A percentile compares a stretch with the other conserved stretches of the same genome.
Conservation (phyloP, 495 filamentous ascomycete genomes). For the Chaetomium cochliodes region DNA sequence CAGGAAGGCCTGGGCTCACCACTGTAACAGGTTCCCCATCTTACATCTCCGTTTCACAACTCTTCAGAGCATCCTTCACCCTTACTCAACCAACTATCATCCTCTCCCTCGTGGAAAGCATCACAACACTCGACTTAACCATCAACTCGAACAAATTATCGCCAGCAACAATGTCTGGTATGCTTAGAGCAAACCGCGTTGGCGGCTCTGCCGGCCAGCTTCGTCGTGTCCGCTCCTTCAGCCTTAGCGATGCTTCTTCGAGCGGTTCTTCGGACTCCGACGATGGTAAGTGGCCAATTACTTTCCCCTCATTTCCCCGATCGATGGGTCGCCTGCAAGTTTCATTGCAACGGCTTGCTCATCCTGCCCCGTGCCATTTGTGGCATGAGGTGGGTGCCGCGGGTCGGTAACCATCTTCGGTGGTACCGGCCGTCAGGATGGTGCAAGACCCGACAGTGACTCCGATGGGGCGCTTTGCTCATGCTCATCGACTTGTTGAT, state of each 20-base stretch:
- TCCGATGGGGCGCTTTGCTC: neutral
- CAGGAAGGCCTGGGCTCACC: constrained; percentile 3
- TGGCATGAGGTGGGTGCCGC: neutral
- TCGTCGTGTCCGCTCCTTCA: constrained; percentile 6
- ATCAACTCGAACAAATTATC: neutral
- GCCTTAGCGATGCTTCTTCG: constrained; percentile 10
- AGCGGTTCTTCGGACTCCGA: constrained; percentile 6
- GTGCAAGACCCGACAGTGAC: neutral
- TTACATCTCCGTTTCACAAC: neutral
- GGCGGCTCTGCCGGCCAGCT: neutral
- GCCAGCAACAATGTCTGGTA: constrained; percentile 15
- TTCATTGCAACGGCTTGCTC: neutral
- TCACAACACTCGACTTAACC: neutral
- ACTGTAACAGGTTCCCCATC: constrained; percentile 1
- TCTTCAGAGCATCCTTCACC: neutral
- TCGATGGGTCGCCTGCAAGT: neutral
- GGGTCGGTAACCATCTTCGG: neutral
- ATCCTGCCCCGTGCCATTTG: neutral
- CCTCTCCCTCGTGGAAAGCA: neutral
- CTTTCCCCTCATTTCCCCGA: neutral
- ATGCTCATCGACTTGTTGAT: too few relatives aligned
- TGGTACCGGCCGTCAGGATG: neutral
- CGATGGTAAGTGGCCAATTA: constrained; percentile 5
- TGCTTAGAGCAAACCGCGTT: constrained; percentile 10
- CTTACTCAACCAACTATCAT: constrained; percentile 2